A percentile compares a stretch with the other conserved stretches of the same genome.
phyloP scores from a whole-genome alignment of 768 basidiomycete species.

The Lanmaoa pseudosensibilis region DNA sequence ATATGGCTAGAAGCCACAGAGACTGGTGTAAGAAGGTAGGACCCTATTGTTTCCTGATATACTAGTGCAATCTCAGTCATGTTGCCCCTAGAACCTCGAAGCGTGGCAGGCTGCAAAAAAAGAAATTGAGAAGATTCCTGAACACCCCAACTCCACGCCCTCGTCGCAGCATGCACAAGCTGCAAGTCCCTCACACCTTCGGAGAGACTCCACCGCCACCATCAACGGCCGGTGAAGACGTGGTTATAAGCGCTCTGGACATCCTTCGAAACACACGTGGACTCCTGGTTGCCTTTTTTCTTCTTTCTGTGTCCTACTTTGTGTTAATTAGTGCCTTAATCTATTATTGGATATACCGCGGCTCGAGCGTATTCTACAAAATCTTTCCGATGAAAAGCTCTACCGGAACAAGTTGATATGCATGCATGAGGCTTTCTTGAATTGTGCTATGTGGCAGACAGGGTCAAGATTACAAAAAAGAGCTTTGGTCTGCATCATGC shows the following conservation, averaged over 20 bases:
- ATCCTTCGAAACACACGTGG: slow-evolving; percentile 9
- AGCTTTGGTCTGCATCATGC: background rate
- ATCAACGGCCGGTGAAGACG: slow-evolving; percentile 57
- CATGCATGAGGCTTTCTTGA: slow-evolving; percentile 12
- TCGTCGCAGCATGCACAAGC: slow-evolving; percentile 35
- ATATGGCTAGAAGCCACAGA: slow-evolving; percentile 84
- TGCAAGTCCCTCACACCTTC: slow-evolving; percentile 40
- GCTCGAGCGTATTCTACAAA: slow-evolving; percentile 8
- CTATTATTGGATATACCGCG: slow-evolving; percentile 24
- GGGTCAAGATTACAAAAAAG: background rate
- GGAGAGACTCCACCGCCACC: slow-evolving; percentile 70
- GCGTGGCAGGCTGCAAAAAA: slow-evolving; percentile 96
- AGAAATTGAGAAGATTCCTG: slow-evolving; percentile 87
- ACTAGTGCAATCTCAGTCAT: slow-evolving; percentile 15
- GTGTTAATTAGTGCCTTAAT: slow-evolving; percentile 22
- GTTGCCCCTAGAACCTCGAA: slow-evolving; percentile 77
- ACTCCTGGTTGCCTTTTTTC: slow-evolving; percentile 9
- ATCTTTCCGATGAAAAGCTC: slow-evolving; percentile 12
- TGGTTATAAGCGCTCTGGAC: slow-evolving; percentile 9
- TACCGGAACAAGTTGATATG: background rate
- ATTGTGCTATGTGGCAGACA: background rate
- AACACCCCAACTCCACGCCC: slow-evolving; percentile 78
- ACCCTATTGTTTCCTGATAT: slow-evolving; percentile 3
- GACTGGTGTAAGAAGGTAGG: slow-evolving; percentile 96
- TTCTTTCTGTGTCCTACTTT: slow-evolving; percentile 6